phyloP scores from a whole-genome alignment of 2,329 filamentous ascomycete species.

The Monosporascus ibericus region DNA sequence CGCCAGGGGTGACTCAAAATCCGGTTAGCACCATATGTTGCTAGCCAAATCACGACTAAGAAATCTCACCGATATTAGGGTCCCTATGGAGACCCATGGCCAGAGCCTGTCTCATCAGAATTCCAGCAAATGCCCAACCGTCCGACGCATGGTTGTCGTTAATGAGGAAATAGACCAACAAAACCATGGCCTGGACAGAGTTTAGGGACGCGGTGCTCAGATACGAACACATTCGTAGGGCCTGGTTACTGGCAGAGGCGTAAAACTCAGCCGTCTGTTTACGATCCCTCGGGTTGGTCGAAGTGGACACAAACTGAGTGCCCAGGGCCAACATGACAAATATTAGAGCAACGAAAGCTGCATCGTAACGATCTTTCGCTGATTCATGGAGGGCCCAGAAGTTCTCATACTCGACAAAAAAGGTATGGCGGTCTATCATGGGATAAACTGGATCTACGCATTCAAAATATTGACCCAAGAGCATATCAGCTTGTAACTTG shows the following conservation, averaged over 20 bases:
- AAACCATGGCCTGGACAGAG: constrained; percentile 73
- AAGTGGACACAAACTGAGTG: constrained; percentile 66
- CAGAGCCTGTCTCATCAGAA: constrained; percentile 71
- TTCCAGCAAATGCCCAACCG: constrained; percentile 75
- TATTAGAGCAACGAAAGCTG: constrained; percentile 64
- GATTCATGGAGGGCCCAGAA: constrained; percentile 60
- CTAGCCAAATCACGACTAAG: background rate
- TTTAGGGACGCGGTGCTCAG: constrained; percentile 67
- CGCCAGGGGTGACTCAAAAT: constrained; percentile 52
- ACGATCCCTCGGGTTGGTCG: constrained; percentile 50
- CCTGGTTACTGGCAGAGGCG: constrained; percentile 72
- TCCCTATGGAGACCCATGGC: constrained; percentile 77
- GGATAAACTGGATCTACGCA: constrained; percentile 76
- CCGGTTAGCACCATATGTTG: constrained; percentile 6
- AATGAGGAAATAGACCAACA: constrained; percentile 79
- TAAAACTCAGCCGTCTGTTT: constrained; percentile 78
- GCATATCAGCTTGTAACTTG: constrained; percentile 68
- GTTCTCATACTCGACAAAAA: constrained; percentile 71
- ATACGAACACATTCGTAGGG: constrained; percentile 68
- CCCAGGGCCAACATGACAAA: constrained; percentile 74
- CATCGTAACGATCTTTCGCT: constrained; percentile 58
- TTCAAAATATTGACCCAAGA: constrained; percentile 59
- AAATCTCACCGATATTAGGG: constrained; percentile 58
- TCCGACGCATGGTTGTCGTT: constrained; percentile 82
- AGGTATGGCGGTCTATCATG: constrained; percentile 69